Conservation (phyloP, 73 alveolate genomes). For the Uronychia binucleata region DNA sequence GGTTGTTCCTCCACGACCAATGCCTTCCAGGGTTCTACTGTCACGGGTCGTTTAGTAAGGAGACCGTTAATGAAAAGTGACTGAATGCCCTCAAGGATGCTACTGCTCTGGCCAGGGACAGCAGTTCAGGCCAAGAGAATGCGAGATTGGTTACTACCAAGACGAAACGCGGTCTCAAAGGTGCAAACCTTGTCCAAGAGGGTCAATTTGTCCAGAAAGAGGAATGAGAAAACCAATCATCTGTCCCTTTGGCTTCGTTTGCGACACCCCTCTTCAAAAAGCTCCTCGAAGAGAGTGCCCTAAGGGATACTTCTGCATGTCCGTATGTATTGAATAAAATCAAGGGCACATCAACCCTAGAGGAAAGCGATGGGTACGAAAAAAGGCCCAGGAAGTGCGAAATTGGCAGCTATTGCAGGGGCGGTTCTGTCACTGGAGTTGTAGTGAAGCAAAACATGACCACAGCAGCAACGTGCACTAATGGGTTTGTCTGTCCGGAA, state of each 20-base stretch:
- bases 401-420: conserved; percentile 59
- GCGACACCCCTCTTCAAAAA: conserved; percentile 8
- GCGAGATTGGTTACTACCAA: conserved; percentile 53
- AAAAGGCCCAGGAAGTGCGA: conserved; percentile 63
- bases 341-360: conserved; percentile 15
- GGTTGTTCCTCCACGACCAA: conserved; percentile 24
- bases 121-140: background rate
- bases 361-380: conserved; percentile 9
- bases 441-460: conserved; percentile 19
- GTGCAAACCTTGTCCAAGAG: conserved; percentile 55
- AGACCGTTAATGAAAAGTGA: background rate
- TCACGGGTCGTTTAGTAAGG: background rate
- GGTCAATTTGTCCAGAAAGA: conserved; percentile 51
- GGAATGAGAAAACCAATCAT: conserved; percentile 38
- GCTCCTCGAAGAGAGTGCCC: conserved; percentile 44
- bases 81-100: conserved; percentile 52
- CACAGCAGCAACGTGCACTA: conserved; percentile 59
- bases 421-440: conserved; percentile 57
- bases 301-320: conserved; percentile 31
- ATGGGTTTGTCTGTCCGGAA: conserved; percentile 69
- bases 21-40: conserved; percentile 60
- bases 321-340: conserved; percentile 1
- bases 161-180: conserved; percentile 18
- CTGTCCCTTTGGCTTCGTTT: conserved; percentile 29
- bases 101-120: conserved; percentile 52